These are phyloP conservation scores for Endothia cerciana DNA, from an alignment of 2,329 filamentous ascomycete species.

Conservation along the genomic window DNA sequence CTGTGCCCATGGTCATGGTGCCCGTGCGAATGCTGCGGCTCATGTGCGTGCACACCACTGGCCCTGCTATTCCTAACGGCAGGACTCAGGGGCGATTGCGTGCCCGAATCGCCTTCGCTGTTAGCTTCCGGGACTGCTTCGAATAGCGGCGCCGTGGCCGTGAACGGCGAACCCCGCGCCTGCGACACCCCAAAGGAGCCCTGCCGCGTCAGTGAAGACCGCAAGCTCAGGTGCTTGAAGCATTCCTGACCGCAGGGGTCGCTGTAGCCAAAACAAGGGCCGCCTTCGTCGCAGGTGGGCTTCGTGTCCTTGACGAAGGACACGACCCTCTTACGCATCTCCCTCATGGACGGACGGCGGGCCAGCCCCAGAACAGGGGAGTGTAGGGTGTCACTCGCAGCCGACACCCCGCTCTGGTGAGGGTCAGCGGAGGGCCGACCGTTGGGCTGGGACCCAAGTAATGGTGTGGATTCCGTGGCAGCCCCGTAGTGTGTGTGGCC, in stretches of 20 bases:
- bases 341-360: constrained; percentile 57
- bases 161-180: constrained; percentile 33
- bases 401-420: constrained; percentile 37
- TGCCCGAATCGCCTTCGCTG: constrained; percentile 24
- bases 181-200: constrained; percentile 39
- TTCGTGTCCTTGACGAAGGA: constrained; percentile 70
- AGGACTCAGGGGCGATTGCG: constrained; percentile 24
- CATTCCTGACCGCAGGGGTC: constrained; percentile 70
- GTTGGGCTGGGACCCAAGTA: constrained; percentile 41
- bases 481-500: constrained; percentile 26
- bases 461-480: constrained; percentile 52
- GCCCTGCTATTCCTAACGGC: not conserved
- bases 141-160: constrained; percentile 42
- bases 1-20: constrained; percentile 26
- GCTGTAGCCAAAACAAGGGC: constrained; percentile 66
- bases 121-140: constrained; percentile 39
- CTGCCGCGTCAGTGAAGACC: constrained; percentile 41
- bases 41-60: constrained; percentile 14
- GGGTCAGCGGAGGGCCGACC: constrained; percentile 33
- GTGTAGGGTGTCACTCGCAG: constrained; percentile 36
- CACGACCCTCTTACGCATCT: constrained; percentile 60
- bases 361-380: constrained; percentile 11
- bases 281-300: constrained; percentile 62
- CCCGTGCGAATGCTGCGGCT: constrained; percentile 20
- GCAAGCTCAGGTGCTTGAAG: constrained; percentile 59